Evolutionary conservation across 768 basidiomycete genomes (phyloP).

Genomic region (Suillus lakei): DNA sequence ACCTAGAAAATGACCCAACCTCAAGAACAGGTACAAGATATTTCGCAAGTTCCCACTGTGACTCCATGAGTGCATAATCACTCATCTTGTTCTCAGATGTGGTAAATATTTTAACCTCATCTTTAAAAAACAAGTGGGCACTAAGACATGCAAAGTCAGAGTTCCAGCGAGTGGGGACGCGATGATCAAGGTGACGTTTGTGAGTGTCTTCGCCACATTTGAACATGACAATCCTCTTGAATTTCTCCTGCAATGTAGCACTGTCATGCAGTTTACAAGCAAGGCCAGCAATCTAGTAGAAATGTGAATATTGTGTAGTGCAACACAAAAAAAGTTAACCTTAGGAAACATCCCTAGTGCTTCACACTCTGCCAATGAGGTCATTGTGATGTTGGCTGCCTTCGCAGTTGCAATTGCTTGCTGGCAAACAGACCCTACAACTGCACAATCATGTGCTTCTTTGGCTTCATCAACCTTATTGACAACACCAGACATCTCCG

Average conservation of each 20-base stretch:
- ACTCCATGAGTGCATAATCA: constrained; percentile 23
- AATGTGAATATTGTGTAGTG: too few relatives aligned
- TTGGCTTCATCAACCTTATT: constrained; percentile 22
- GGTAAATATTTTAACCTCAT: constrained; percentile 27
- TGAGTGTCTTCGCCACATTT: not conserved
- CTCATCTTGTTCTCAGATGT: constrained; percentile 16
- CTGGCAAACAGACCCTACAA: constrained; percentile 11
- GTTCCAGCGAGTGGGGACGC: constrained; percentile 38
- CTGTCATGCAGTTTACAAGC: constrained; percentile 31
- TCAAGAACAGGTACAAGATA: constrained; percentile 29
- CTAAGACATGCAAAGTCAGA: constrained; percentile 32
- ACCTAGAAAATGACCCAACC: too few relatives aligned
- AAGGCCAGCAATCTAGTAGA: constrained; percentile 22
- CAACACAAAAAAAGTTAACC: too few relatives aligned
- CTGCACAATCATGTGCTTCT: constrained; percentile 22
- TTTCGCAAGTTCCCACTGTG: constrained; percentile 32
- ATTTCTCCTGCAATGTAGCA: constrained; percentile 26
- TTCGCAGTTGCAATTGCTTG: not conserved
- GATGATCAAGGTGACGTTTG: constrained; percentile 23
- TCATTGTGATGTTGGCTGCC: not conserved
- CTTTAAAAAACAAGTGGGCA: constrained; percentile 31
- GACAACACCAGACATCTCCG: too few relatives aligned
- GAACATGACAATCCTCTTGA: constrained; percentile 22
- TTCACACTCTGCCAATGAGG: too few relatives aligned
- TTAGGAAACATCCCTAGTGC: too few relatives aligned